Percentiles rank a stretch among this genome's conserved stretches.
These are phyloP conservation scores for Tuber melanosporum DNA, from an alignment of 495 filamentous ascomycete genomes.

Conservation along the genomic window DNA sequence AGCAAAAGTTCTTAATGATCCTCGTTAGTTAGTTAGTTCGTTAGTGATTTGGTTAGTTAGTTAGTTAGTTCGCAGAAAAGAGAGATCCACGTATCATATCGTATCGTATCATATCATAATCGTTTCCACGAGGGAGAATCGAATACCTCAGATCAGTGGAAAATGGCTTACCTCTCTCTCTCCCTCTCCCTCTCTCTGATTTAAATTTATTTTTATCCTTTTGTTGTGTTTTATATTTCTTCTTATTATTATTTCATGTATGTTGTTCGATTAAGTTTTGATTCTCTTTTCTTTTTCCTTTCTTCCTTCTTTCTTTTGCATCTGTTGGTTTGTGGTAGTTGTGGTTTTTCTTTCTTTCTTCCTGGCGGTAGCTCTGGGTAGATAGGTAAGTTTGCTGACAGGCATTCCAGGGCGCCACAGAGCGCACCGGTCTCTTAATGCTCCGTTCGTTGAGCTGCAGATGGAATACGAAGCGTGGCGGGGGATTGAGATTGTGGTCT, in stretches of 20 bases:
- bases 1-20: not conserved
- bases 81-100: not conserved
- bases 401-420: not conserved
- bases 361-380: no score
- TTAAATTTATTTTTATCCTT: not conserved
- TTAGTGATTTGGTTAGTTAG: not conserved
- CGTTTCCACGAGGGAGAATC: not conserved
- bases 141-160: not conserved
- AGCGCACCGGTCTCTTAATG: slow-evolving; percentile 2
- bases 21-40: not conserved
- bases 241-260: not conserved
- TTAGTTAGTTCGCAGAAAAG: not conserved
- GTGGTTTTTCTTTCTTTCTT: not conserved
- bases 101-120: slow-evolving; percentile 3
- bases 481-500: not conserved
- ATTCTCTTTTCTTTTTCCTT: not conserved
- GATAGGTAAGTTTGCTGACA: not conserved
- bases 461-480: slow-evolving; percentile 4
- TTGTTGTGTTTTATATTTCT: slow-evolving; percentile 1
- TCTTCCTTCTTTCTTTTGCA: not conserved
- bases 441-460: slow-evolving; percentile 3
- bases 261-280: slow-evolving; percentile 2
- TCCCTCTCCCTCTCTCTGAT: not conserved
- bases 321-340: slow-evolving; percentile 2
- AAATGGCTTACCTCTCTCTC: not conserved